Evolutionary conservation across 345 rosid species (phyloP).

Genomic region (Lepidium didymum): DNA sequence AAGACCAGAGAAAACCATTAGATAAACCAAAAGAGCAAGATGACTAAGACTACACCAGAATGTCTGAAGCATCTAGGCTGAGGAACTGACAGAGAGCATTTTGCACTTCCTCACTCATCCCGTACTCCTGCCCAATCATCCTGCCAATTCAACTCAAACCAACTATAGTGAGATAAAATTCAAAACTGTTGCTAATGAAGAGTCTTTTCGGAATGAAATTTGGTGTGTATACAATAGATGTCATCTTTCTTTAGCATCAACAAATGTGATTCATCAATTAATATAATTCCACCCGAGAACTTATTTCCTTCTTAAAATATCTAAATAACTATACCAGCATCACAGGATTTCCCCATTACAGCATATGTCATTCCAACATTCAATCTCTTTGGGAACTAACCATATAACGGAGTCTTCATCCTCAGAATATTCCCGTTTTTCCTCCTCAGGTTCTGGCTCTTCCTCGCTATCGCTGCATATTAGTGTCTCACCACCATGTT

Average conservation of each 20-base stretch:
- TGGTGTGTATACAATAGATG: not conserved
- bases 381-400: slow-evolving; percentile 36
- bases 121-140: slow-evolving; percentile 73
- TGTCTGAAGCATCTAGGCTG: slow-evolving; percentile 52
- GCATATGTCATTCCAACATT: not conserved
- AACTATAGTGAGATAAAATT: not conserved
- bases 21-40: slow-evolving; percentile 5
- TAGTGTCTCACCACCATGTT: slow-evolving; percentile 90
- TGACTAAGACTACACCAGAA: slow-evolving; percentile 48
- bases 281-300: not conserved
- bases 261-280: not conserved
- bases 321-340: not conserved
- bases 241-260: slow-evolving; percentile 1
- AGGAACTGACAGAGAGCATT: slow-evolving; percentile 57
- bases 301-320: not conserved
- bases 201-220: not conserved
- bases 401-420: slow-evolving; percentile 78
- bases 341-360: not conserved
- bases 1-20: slow-evolving; percentile 3
- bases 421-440: slow-evolving; percentile 74
- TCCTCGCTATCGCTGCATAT: slow-evolving; percentile 97
- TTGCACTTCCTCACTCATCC: slow-evolving; percentile 60
- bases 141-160: slow-evolving; percentile 40
- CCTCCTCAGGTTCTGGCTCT: slow-evolving; percentile 70
- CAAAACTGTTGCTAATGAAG: not conserved